Conservation (phyloP, 2,329 filamentous ascomycete genomes). For the Cryoendolithus antarcticus region DNA sequence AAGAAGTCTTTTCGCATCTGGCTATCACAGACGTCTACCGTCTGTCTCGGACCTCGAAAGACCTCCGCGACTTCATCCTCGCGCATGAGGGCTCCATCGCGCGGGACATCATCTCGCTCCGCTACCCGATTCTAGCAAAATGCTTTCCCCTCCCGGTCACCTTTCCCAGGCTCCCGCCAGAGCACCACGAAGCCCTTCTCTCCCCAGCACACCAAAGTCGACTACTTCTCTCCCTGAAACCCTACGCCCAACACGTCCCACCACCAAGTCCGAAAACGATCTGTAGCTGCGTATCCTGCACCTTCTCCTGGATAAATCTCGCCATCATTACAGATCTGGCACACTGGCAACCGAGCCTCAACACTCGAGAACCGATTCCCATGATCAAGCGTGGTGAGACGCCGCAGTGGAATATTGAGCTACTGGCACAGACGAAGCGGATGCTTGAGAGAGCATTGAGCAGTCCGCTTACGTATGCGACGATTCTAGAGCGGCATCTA, state of each 20-base stretch:
- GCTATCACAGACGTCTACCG: slow-evolving; percentile 40
- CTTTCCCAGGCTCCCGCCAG: slow-evolving; percentile 28
- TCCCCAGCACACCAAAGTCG: slow-evolving; percentile 31
- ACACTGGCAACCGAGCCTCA: slow-evolving; percentile 42
- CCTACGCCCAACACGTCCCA: slow-evolving; percentile 39
- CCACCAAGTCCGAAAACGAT: slow-evolving; percentile 34
- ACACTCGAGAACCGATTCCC: slow-evolving; percentile 40
- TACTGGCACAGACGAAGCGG: slow-evolving; percentile 32
- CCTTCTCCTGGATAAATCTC: slow-evolving; percentile 45
- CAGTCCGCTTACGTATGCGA: slow-evolving; percentile 39
- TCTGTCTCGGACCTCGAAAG: slow-evolving; percentile 31
- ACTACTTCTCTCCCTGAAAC: slow-evolving; percentile 35
- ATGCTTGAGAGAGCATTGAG: slow-evolving; percentile 35
- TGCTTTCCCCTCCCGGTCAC: slow-evolving; percentile 41
- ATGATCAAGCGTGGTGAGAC: slow-evolving; percentile 36
- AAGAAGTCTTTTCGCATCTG: slow-evolving; percentile 36
- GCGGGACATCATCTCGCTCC: slow-evolving; percentile 30
- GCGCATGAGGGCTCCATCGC: slow-evolving; percentile 34
- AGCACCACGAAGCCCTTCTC: slow-evolving; percentile 27
- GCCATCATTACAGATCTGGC: slow-evolving; percentile 44
- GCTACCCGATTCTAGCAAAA: slow-evolving; percentile 39
- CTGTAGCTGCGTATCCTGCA: slow-evolving; percentile 47
- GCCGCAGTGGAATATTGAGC: slow-evolving; percentile 38
- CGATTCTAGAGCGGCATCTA: slow-evolving; percentile 37
- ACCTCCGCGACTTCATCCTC: slow-evolving; percentile 33